A percentile compares a stretch with the other conserved stretches of the same genome.
These are phyloP conservation scores for Globisporangium spinosum DNA, from an alignment of 352 stramenopile genomes.

Conservation along the genomic window DNA sequence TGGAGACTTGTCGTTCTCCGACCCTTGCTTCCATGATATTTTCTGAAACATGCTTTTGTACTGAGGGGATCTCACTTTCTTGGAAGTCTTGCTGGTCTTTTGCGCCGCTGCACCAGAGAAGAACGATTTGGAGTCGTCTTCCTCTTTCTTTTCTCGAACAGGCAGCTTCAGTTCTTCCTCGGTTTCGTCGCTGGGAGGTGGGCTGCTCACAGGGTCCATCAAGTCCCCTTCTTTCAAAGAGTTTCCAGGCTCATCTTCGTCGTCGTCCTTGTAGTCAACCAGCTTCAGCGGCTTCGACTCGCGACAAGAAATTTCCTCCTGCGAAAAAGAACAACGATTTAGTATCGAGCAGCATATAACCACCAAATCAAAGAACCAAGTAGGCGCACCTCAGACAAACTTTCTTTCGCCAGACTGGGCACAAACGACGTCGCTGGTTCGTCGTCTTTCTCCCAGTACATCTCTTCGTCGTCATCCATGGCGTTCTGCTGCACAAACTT, in stretches of 20 bases:
- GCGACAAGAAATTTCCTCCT: slow-evolving; percentile 46
- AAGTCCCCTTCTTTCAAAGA: slow-evolving; percentile 36
- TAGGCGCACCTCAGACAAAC: slow-evolving; percentile 42
- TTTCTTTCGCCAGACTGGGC: slow-evolving; percentile 34
- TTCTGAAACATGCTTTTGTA: slow-evolving; percentile 81
- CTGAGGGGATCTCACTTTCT: slow-evolving; percentile 44
- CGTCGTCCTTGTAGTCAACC: slow-evolving; percentile 69
- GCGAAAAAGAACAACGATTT: background rate
- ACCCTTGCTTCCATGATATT: slow-evolving; percentile 58
- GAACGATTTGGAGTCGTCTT: slow-evolving; percentile 49
- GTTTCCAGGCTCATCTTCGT: slow-evolving; percentile 44
- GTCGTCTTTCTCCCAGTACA: slow-evolving; percentile 80
- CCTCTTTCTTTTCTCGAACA: slow-evolving; percentile 50
- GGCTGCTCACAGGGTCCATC: slow-evolving; percentile 14
- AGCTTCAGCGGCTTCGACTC: slow-evolving; percentile 49
- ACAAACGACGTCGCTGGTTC: slow-evolving; percentile 35
- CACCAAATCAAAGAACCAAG: background rate
- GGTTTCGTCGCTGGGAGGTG: slow-evolving; percentile 25
- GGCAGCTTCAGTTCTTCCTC: slow-evolving; percentile 60
- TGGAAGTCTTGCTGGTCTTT: slow-evolving; percentile 36
- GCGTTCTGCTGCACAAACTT: slow-evolving; percentile 51
- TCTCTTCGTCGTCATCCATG: slow-evolving; percentile 71
- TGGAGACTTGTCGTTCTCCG: slow-evolving; percentile 18
- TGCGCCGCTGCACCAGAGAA: slow-evolving; percentile 39
- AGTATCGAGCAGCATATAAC: background rate